Evolutionary conservation across 169 alveolate genomes (phyloP), one percentile per base, ranked within the genome.

Genomic region (Plasmodium cynomolgi): DNA sequence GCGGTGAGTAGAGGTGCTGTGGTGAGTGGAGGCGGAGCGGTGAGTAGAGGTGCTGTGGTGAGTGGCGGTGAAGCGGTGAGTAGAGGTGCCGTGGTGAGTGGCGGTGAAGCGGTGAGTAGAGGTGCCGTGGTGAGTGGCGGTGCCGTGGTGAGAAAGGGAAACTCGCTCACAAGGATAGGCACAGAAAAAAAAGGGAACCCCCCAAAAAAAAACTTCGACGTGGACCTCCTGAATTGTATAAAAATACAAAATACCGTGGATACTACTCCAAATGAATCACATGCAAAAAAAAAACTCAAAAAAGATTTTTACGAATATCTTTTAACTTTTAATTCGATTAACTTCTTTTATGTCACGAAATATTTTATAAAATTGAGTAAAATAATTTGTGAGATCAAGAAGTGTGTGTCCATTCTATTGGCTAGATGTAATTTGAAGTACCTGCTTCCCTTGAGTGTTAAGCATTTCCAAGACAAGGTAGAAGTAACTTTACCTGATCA

Each of bases 301-400:
- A 73, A 62, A 9, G 84, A 88, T 8, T 88, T 88, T 37, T 23
- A 79, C 50, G 83, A 88, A 3, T 88, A 2, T 68, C 54, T 81
- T 23, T 44, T 88, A 80, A 54, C 44, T 17, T 58, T 88, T 80
- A 85, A 88, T 56, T 62, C 17, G 9, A 31, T 88, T 23, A 88
- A 68, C 41, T 80, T 88, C 68, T 88, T 88, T 88, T 13, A 80
- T 68, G 50, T 88, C 20, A 88, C 94, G 26, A 88, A 80, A 68
- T 88, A 88, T 80, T 88, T 88, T 88, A 88, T 88, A 2, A 88
- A 80, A 39, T 80, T 88, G 72, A 88, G 94, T 20, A 88, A 88
- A 88, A 41, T 88, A 15, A 88, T 88, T 62, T 88, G 94, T 62
- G 94, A 88, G 72, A 88, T 88, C 2, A 58, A 68, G 50, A 88